phyloP scores from a whole-genome alignment of 2,329 filamentous ascomycete genomes.

The Aspergillus fijiensis region DNA sequence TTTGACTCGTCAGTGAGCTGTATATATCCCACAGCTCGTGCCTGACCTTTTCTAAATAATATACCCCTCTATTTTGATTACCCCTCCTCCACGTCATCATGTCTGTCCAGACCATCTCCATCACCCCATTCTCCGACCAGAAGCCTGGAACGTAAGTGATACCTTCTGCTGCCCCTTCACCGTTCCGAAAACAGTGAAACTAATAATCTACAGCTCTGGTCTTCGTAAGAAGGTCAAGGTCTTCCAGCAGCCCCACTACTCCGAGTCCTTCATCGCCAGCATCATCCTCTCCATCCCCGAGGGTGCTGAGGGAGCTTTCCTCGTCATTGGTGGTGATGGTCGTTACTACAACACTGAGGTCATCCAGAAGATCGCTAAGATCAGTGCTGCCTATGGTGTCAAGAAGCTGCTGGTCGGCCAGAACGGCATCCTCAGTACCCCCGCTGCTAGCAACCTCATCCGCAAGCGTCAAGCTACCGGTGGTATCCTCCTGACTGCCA shows the following conservation, averaged over 20 bases:
- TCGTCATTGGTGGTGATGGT: constrained; percentile 96
- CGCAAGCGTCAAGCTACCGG: constrained; percentile 92
- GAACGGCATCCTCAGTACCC: constrained; percentile 93
- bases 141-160: constrained; percentile 94
- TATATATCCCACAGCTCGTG: background rate
- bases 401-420: constrained; percentile 98
- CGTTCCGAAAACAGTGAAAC: background rate
- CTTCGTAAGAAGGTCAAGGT: constrained; percentile 98
- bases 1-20: constrained; percentile 6
- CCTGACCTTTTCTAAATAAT: background rate
- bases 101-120: constrained; percentile 74
- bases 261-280: constrained; percentile 90
- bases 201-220: constrained; percentile 68
- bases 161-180: constrained; percentile 15
- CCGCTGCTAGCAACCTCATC: constrained; percentile 93
- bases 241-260: constrained; percentile 94
- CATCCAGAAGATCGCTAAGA: constrained; percentile 95
- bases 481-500: constrained; percentile 93
- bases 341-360: constrained; percentile 97
- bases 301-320: constrained; percentile 79
- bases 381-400: constrained; percentile 92
- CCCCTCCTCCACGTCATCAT: constrained; percentile 48
- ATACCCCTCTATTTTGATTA: constrained; percentile 1
- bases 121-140: constrained; percentile 89
- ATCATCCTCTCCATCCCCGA: constrained; percentile 96